Percentiles rank a stretch among this genome's conserved stretches.
Conservation (phyloP, 2,329 filamentous ascomycete genomes). For the Talaromyces albobiverticillius region DNA sequence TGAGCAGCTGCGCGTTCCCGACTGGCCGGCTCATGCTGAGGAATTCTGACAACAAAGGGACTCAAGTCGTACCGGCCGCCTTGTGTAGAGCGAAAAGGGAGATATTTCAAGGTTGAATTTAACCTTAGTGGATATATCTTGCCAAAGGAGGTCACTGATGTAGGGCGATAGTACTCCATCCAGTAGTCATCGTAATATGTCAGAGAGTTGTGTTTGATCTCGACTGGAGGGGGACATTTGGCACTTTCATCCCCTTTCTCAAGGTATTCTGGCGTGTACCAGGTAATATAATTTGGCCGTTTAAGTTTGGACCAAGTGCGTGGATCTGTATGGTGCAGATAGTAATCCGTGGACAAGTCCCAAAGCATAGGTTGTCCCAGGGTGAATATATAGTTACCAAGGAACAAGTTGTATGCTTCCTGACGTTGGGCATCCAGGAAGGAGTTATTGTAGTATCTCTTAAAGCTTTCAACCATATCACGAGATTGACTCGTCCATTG, state of each 20-base stretch:
- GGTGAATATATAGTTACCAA: slow-evolving; percentile 89
- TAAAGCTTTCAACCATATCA: slow-evolving; percentile 99
- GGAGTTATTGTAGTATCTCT: slow-evolving; percentile 97
- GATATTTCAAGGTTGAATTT: slow-evolving; percentile 82
- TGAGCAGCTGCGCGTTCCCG: slow-evolving; percentile 47
- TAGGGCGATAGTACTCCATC: slow-evolving; percentile 92
- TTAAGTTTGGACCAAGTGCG: slow-evolving; percentile 64
- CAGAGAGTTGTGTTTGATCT: slow-evolving; percentile 28
- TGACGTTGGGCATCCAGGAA: slow-evolving; percentile 97
- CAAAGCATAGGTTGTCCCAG: slow-evolving; percentile 92
- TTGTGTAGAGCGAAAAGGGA: slow-evolving; percentile 66
- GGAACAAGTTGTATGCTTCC: slow-evolving; percentile 95
- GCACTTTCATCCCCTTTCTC: slow-evolving; percentile 49
- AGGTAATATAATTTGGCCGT: slow-evolving; percentile 75
- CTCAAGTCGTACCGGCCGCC: slow-evolving; percentile 78
- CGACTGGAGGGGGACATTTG: slow-evolving; percentile 14
- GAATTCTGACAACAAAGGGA: slow-evolving; percentile 75
- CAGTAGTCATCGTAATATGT: slow-evolving; percentile 86
- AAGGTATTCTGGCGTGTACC: slow-evolving; percentile 77
- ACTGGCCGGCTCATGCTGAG: slow-evolving; percentile 52
- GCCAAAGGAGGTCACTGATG: slow-evolving; percentile 79
- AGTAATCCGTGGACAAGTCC: slow-evolving; percentile 94
- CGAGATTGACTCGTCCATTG: slow-evolving; percentile 97
- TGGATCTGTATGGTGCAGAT: slow-evolving; percentile 87
- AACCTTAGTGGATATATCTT: slow-evolving; percentile 93